Evolutionary conservation across 768 basidiomycete genomes (phyloP), one percentile per base, ranked within the genome.

Genomic region (Kockovaella imperatae): DNA sequence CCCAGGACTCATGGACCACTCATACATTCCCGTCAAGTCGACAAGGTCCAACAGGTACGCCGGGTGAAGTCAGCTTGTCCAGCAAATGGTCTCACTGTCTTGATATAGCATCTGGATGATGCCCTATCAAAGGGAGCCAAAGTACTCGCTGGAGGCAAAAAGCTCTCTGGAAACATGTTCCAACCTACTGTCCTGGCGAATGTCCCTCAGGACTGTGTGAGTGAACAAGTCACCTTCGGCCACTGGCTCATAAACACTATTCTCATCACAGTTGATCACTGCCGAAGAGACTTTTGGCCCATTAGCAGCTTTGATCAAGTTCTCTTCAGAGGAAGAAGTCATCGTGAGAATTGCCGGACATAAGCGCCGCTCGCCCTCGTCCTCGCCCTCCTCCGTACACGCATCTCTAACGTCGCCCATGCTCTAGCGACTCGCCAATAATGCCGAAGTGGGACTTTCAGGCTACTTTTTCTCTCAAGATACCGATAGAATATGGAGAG

Each of bases 221-320:
- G 62, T 54, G 17, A 18, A 23, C 28, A n/a, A n/a, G n/a, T 47
- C 36, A 10, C 1, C 18, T 20, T 45, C 34, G 13, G 13, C 32
- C 25, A 23, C 10, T 2, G 2, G 31, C 52, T 61, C 52, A 62
- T n/a, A n/a, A n/a, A n/a, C n/a, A n/a, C 39, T 18, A 13, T 14
- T 4, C 24, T 4, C 23, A 18, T 1, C 47, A 1, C 25, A 67
- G 58, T 73, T 77, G 29, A 64, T 93, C 59, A 78, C 80, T 59
- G 64, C 62, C 8, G 95, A 97, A 68, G 95, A 99, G 76, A 97
- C 95, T 0, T 99, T 99, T 62, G 95, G 93, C 0, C 91, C 71
- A 1, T 39, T 67, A 23, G 66, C 60, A 5, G 63, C 63, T 25
- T 74, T 99, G 20, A 82, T 79, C 68, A 83, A 83, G 64, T 99